Conservation (phyloP, 768 basidiomycete species). For the Boletus barrowsii region DNA sequence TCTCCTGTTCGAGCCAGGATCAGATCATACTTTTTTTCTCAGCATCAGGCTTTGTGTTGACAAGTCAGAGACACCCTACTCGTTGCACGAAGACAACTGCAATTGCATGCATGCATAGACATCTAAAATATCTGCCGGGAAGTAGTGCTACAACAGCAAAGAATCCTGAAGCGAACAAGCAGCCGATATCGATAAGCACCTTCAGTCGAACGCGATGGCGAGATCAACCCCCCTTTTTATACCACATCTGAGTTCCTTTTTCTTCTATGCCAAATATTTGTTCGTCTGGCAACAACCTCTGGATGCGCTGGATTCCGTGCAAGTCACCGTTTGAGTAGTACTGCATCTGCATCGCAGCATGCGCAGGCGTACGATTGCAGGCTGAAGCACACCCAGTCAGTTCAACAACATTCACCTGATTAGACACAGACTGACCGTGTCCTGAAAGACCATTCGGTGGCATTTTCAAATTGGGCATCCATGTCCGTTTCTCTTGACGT, state of each 20-base stretch:
- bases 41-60: too few relatives aligned
- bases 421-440: constrained; percentile 33
- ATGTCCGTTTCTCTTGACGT: constrained; percentile 2
- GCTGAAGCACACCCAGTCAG: background rate
- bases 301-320: constrained; percentile 40
- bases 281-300: constrained; percentile 38
- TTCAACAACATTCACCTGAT: background rate
- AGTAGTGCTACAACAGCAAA: background rate
- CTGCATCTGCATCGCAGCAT: constrained; percentile 34
- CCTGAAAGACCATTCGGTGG: constrained; percentile 45
- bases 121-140: background rate
- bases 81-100: background rate
- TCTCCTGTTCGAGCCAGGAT: constrained; percentile 24
- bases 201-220: constrained; percentile 33
- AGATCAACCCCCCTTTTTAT: constrained; percentile 33
- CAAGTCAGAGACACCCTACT: too few relatives aligned
- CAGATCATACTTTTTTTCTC: constrained; percentile 9
- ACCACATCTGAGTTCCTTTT: constrained; percentile 32
- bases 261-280: constrained; percentile 28
- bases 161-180: background rate
- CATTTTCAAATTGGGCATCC: constrained; percentile 38
- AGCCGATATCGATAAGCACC: background rate
- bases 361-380: constrained; percentile 13
- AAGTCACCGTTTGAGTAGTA: constrained; percentile 38
- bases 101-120: background rate